Base-by-base conservation (phyloP, 768 basidiomycete genomes). In the Brasilioporus rufonigricans region DNA sequence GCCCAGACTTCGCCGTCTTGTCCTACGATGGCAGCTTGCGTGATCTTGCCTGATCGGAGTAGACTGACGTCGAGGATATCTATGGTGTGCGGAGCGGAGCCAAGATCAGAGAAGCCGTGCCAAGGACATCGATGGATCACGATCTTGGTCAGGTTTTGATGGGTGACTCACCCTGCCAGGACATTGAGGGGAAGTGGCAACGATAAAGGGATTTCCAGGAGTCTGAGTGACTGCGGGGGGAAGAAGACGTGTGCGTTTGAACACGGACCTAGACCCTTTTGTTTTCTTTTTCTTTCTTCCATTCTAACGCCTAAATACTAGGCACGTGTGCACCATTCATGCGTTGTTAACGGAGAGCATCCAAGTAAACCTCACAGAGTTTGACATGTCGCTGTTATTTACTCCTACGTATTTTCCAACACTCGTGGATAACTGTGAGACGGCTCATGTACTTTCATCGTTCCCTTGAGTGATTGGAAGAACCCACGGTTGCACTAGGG, bases 61-160 rank as follows among this genome's bases (percentile, higher is more conserved):
- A 95, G 83, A 70, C 91, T 84, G 65, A 74, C 76, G 70, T 94
- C 89, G 71, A 93, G 88, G 75, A 92, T 91, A 57, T 79, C 92
- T 94, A 65, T 27, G 26, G 8, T 11, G 8, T 39, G 8, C 38
- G n/a, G n/a, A 39, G 7, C 3, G 11, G 38, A 19, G n/a, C 2
- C 5, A 39, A 21, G 38, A 39, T 39, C 38, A 39, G n/a, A 39
- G n/a, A 39, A 39, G 38, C 32, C n/a, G 24, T 19, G 23, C 19
- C 38, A 12, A 39, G n/a, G 7, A n/a, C 3, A 19, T 39, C 38
- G 21, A 24, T 23, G 40, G 4, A 32, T 38, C 31, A 24, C 26
- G 26, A 44, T 2, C 19, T 21, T 27, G 35, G 5, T 23, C 21
- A 0, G 12, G n/a, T 10, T 44, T 45, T n/a, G 61, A 49, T 19